Percentiles rank a stretch among this genome's conserved stretches.
These are phyloP conservation scores for Lantana camara DNA, from an alignment of 257 asterid species.

Conservation along the genomic window DNA sequence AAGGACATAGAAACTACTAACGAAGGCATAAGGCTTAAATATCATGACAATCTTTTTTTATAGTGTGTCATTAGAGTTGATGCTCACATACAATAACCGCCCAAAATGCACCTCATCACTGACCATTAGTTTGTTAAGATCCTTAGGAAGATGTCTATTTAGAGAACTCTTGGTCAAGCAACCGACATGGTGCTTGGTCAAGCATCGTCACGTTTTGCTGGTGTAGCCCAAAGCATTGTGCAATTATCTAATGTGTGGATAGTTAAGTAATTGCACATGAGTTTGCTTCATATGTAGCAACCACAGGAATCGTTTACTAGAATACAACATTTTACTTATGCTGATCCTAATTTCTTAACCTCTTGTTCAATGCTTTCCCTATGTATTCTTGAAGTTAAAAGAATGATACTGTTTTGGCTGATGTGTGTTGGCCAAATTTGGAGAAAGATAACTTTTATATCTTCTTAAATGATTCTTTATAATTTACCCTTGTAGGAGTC, in stretches of 20 bases:
- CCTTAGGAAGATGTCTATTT: too few relatives aligned
- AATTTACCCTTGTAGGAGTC: constrained; percentile 65
- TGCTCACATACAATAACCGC: too few relatives aligned
- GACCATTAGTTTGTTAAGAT: too few relatives aligned
- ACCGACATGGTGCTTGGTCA: not conserved
- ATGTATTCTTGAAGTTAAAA: not conserved
- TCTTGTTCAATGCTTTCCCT: constrained; percentile 2
- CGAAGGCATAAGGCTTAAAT: too few relatives aligned
- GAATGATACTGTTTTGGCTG: constrained; percentile 20
- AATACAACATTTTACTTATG: not conserved
- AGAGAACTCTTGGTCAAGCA: not conserved
- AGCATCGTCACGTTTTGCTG: not conserved
- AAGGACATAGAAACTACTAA: too few relatives aligned
- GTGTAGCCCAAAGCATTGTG: not conserved
- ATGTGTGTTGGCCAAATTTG: constrained; percentile 22
- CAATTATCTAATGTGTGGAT: too few relatives aligned
- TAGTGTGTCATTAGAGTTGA: too few relatives aligned
- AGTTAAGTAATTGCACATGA: too few relatives aligned
- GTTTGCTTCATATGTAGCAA: too few relatives aligned
- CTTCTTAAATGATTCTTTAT: constrained; percentile 30
- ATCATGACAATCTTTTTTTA: too few relatives aligned
- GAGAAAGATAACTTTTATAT: constrained; percentile 14
- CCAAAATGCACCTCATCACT: too few relatives aligned
- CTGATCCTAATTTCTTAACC: not conserved
- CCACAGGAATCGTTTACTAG: too few relatives aligned